phyloP scores from a whole-genome alignment of 208 protist genomes.

The Wallacemonas rigidus region DNA sequence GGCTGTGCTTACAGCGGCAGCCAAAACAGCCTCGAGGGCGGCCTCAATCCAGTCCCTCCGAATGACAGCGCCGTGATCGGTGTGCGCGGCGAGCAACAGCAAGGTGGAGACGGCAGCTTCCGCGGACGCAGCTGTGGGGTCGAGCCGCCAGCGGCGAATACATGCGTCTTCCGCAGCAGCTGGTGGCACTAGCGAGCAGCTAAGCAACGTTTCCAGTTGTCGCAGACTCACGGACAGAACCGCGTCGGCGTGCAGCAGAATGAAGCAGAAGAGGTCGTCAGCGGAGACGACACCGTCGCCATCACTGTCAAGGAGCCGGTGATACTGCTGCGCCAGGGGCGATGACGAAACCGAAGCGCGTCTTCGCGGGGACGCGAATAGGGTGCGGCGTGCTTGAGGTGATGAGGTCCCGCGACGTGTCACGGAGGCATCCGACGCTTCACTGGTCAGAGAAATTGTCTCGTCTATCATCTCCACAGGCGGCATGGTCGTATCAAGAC shows the following conservation, averaged over 20 bases:
- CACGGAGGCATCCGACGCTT: no score
- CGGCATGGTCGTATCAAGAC: no score
- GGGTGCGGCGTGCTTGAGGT: no score
- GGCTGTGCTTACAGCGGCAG: no score
- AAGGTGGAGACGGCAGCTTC: slow-evolving; percentile 6
- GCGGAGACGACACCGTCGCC: slow-evolving; percentile 23
- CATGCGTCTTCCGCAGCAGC: no score
- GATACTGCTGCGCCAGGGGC: neutral
- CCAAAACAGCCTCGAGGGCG: neutral
- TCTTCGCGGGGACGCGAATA: no score
- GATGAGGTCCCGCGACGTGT: no score
- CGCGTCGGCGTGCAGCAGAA: slow-evolving; percentile 18
- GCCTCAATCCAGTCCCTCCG: neutral
- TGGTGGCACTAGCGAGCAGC: neutral
- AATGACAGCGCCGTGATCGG: neutral
- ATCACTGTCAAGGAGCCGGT: slow-evolving; percentile 19
- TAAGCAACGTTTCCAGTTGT: neutral
- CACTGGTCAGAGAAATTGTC: no score
- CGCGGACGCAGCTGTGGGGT: neutral
- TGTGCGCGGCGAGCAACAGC: slow-evolving; percentile 10
- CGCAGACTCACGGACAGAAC: neutral
- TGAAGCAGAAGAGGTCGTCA: slow-evolving; percentile 21
- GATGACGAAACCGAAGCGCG: neutral
- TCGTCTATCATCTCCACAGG: no score
- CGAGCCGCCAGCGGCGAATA: neutral